Evolutionary conservation across 2,329 filamentous ascomycete species (phyloP).

Genomic region (Triangularia verruculosa): DNA sequence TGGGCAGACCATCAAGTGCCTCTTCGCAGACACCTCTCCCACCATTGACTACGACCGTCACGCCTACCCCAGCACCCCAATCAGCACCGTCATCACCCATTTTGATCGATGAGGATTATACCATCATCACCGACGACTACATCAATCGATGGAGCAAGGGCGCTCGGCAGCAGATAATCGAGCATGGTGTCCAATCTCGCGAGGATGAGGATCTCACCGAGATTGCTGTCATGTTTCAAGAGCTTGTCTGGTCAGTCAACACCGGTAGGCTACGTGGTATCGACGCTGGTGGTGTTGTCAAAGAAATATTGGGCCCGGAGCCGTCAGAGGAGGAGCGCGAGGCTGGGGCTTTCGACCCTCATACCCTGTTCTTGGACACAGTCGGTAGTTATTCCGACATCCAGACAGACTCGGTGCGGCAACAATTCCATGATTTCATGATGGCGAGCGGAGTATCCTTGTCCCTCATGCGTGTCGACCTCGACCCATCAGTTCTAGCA

Average conservation of each 20-base stretch:
- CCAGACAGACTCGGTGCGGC: slow-evolving; percentile 52
- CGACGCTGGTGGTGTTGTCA: slow-evolving; percentile 70
- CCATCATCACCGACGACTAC: slow-evolving; percentile 68
- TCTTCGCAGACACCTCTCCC: slow-evolving; percentile 34
- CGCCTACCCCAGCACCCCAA: slow-evolving; percentile 21
- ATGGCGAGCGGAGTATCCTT: slow-evolving; percentile 69
- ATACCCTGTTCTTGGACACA: slow-evolving; percentile 76
- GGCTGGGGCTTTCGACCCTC: slow-evolving; percentile 55
- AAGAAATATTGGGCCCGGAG: slow-evolving; percentile 66
- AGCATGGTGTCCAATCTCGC: slow-evolving; percentile 61
- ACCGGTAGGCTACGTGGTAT: slow-evolving; percentile 63
- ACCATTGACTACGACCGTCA: slow-evolving; percentile 7
- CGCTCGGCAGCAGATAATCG: slow-evolving; percentile 66
- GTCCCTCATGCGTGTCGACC: slow-evolving; percentile 69
- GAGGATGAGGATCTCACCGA: slow-evolving; percentile 65
- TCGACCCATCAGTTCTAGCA: slow-evolving; percentile 76
- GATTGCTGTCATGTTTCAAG: slow-evolving; percentile 74
- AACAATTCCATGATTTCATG: slow-evolving; percentile 63
- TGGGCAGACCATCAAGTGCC: slow-evolving; percentile 37
- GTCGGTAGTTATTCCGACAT: slow-evolving; percentile 75
- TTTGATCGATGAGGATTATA: slow-evolving; percentile 61
- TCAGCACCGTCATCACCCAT: slow-evolving; percentile 29
- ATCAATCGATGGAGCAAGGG: slow-evolving; percentile 64
- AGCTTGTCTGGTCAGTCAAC: slow-evolving; percentile 74
- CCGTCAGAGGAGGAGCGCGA: slow-evolving; percentile 49